Evolutionary conservation across 345 rosid genomes (phyloP).

Genomic region (Citrus medica): DNA sequence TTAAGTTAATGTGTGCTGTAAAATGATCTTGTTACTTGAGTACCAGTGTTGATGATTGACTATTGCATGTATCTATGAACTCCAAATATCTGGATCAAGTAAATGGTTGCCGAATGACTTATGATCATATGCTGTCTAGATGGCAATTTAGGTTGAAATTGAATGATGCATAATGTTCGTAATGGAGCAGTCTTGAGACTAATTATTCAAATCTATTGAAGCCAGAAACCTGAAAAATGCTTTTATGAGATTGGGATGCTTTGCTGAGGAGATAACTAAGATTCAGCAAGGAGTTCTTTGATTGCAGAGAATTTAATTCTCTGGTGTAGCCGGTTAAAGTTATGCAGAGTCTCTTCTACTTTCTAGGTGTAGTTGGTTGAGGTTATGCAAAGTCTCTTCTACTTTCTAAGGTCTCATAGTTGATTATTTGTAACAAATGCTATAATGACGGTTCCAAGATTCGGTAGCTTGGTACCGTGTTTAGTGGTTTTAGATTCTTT

Average conservation of each 20-base stretch:
- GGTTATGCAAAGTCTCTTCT: not conserved
- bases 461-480: not conserved
- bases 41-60: not conserved
- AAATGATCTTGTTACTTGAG: not conserved
- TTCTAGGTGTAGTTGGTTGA: not conserved
- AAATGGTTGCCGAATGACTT: not conserved
- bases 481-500: not conserved
- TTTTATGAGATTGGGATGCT: not conserved
- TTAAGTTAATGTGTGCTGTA: not conserved
- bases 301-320: not conserved
- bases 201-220: not conserved
- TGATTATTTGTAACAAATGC: not conserved
- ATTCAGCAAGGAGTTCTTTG: not conserved
- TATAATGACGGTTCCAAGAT: not conserved
- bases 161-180: not conserved
- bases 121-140: not conserved
- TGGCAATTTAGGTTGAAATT: too few relatives aligned
- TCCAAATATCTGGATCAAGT: not conserved
- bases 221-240: not conserved
- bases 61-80: not conserved
- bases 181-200: not conserved
- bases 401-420: not conserved
- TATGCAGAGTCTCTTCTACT: not conserved
- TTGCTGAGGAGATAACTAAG: not conserved
- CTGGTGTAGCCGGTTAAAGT: not conserved